A percentile compares a stretch with the other conserved stretches of the same genome.
These are phyloP conservation scores for Boletus sp. DNA, from an alignment of 768 basidiomycete genomes.

Conservation along the genomic window DNA sequence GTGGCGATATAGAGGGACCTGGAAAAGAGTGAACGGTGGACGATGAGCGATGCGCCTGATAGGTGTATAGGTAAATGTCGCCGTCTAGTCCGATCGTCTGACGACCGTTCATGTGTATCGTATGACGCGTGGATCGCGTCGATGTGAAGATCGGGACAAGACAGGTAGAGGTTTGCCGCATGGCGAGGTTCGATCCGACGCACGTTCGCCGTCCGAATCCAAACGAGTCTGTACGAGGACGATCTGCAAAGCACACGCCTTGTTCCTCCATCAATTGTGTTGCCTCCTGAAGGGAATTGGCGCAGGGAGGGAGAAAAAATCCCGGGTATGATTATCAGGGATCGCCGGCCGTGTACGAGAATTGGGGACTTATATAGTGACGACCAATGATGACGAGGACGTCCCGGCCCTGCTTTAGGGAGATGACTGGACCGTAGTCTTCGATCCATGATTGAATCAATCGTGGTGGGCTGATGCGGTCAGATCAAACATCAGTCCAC, in stretches of 20 bases:
- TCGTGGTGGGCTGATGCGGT: slow-evolving; percentile 11
- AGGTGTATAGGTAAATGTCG: too few relatives aligned
- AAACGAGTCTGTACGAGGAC: slow-evolving; percentile 42
- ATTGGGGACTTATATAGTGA: neutral
- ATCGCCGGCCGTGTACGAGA: neutral
- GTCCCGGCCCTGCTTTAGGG: slow-evolving; percentile 22
- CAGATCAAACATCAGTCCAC: neutral
- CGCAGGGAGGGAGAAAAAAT: neutral
- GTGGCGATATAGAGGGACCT: slow-evolving; percentile 64
- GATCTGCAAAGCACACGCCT: slow-evolving; percentile 47
- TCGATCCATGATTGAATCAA: slow-evolving; percentile 25
- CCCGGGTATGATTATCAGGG: neutral
- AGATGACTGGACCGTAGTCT: slow-evolving; percentile 26
- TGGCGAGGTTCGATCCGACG: slow-evolving; percentile 22
- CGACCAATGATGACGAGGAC: too few relatives aligned
- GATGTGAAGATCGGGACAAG: neutral
- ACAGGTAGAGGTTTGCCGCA: slow-evolving; percentile 12
- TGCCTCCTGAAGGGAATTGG: slow-evolving; percentile 31
- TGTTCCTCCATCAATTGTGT: slow-evolving; percentile 61
- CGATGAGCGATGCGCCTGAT: neutral
- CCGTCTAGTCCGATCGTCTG: neutral
- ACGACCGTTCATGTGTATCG: neutral
- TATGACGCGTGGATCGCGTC: neutral
- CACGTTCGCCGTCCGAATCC: slow-evolving; percentile 46
- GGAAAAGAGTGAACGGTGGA: neutral